A percentile compares a stretch with the other conserved stretches of the same genome.
phyloP scores from a whole-genome alignment of 257 asterid genomes.

The Ballota nigra region DNA sequence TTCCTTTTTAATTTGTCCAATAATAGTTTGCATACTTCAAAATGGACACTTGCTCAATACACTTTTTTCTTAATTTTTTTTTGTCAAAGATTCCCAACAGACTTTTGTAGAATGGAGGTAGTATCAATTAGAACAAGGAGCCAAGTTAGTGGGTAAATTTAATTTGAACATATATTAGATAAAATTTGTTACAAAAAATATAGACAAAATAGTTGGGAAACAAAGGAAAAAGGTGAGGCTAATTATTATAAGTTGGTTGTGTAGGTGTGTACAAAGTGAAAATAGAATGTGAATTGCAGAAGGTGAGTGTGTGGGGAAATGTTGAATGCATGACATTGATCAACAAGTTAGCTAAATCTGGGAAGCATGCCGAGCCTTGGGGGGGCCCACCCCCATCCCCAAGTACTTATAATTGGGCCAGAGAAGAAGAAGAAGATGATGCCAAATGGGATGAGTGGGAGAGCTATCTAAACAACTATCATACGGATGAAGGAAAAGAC shows the following conservation, averaged over 20 bases:
- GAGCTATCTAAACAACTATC: not conserved
- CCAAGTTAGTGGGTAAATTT: not conserved
- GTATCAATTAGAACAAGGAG: not conserved
- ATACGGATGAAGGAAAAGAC: conserved; percentile 22
- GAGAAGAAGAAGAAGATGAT: not conserved
- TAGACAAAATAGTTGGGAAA: not conserved
- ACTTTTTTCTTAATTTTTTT: no score
- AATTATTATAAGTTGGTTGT: no score
- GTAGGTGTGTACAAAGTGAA: conserved; percentile 48
- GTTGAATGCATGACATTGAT: conserved; percentile 30
- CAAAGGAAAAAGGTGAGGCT: not conserved
- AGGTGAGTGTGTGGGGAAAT: conserved; percentile 39
- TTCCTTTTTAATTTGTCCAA: no score
- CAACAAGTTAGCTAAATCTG: conserved; percentile 36
- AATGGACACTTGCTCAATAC: no score
- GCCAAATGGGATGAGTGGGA: not conserved
- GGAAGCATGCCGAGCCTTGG: conserved; percentile 68
- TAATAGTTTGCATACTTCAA: no score
- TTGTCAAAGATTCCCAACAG: no score
- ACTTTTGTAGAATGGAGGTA: no score
- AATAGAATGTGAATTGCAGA: conserved; percentile 32
- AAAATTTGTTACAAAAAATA: no score
- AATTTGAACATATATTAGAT: not conserved
- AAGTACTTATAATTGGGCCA: conserved; percentile 12
- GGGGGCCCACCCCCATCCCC: conserved; percentile 5